Percentiles rank a stretch among this genome's conserved stretches.
Conservation (phyloP, 148 eudicot genomes). For the Rhododendron simsii region DNA sequence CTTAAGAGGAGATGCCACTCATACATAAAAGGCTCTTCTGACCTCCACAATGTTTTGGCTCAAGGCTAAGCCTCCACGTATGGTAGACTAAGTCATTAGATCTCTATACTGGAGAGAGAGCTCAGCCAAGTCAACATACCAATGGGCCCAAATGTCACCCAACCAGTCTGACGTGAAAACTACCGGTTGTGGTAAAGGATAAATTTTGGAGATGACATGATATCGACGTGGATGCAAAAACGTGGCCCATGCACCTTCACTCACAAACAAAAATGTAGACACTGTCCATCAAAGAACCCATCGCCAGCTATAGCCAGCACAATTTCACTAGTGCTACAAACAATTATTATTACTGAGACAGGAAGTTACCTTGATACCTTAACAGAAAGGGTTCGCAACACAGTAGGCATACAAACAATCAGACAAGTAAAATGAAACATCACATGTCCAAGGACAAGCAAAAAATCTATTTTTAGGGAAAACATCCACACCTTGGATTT, state of each 20-base stretch:
- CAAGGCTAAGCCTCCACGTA: background rate
- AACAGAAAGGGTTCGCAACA: background rate
- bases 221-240: background rate
- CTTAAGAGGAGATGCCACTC: background rate
- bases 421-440: background rate
- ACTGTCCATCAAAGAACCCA: background rate
- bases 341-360: background rate
- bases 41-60: background rate
- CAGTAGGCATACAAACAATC: background rate
- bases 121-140: background rate
- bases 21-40: background rate
- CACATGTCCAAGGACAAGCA: background rate
- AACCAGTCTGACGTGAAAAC: background rate
- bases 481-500: constrained; percentile 48
- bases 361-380: background rate
- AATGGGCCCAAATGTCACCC: background rate
- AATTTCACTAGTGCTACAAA: background rate
- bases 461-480: background rate
- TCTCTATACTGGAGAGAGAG: background rate
- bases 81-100: background rate
- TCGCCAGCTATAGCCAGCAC: background rate
- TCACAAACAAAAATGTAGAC: background rate
- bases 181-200: background rate
- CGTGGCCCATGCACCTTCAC: background rate
- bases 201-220: background rate